These are phyloP conservation scores for Pyropia haitanensis DNA, from an alignment of 23 red algal species.

Conservation along the genomic window DNA sequence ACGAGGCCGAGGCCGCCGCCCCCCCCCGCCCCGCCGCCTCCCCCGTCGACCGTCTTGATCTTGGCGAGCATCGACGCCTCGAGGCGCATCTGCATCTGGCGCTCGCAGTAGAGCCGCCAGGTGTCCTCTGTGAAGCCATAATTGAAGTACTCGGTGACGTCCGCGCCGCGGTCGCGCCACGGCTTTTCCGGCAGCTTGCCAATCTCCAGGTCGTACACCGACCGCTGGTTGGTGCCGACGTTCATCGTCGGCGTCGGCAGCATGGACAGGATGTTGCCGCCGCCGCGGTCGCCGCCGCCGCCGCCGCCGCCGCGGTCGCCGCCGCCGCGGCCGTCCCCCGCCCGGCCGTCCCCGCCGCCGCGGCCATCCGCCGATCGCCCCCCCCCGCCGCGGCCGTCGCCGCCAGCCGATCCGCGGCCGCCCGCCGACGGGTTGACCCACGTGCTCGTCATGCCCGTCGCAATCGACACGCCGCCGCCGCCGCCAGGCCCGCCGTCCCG, in stretches of 20 bases:
- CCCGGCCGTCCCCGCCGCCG: no score
- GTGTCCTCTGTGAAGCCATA: conserved; percentile 99
- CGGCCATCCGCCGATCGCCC: no score
- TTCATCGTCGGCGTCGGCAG: conserved; percentile 74
- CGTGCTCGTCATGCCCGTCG: no score
- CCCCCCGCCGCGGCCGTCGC: no score
- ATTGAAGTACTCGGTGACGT: conserved; percentile 94
- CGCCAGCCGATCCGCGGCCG: not conserved
- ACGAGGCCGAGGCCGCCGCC: not conserved
- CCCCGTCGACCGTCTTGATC: conserved; percentile 62
- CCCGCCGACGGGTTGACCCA: not conserved
- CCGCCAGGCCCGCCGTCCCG: no score
- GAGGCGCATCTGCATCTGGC: conserved; percentile 91
- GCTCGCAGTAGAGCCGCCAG: conserved; percentile 96
- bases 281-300: not conserved
- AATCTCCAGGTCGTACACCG: conserved; percentile 93
- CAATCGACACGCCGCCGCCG: no score
- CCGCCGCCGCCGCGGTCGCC: not conserved
- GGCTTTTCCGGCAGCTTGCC: conserved; percentile 91
- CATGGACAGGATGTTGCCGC: conserved; percentile 33
- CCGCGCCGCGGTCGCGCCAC: conserved; percentile 85
- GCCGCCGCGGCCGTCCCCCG: no score
- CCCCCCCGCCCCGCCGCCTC: not conserved
- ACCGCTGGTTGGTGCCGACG: conserved; percentile 42
- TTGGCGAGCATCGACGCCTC: conserved; percentile 63